A percentile compares a stretch with the other conserved stretches of the same genome.
These are phyloP conservation scores for Macroventuria anomochaeta DNA, from an alignment of 2,329 filamentous ascomycete species.

Conservation along the genomic window DNA sequence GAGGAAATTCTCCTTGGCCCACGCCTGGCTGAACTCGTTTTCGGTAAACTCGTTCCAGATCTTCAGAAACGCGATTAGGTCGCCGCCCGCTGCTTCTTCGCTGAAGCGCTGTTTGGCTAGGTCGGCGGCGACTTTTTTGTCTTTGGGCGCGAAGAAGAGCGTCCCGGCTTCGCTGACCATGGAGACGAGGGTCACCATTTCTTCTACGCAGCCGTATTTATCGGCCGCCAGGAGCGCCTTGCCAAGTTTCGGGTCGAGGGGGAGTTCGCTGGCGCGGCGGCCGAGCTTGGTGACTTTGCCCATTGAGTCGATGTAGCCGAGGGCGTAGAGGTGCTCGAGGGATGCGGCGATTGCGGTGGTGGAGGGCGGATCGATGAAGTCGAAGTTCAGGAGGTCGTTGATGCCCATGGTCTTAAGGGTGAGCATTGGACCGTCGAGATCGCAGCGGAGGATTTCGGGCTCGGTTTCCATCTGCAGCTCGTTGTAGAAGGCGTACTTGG, in stretches of 20 bases:
- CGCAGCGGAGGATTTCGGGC: constrained; percentile 91
- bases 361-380: constrained; percentile 93
- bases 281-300: constrained; percentile 91
- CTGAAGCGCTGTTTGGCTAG: constrained; percentile 88
- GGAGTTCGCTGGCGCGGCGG: constrained; percentile 94
- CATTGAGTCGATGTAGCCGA: constrained; percentile 86
- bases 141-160: constrained; percentile 92
- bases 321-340: constrained; percentile 87
- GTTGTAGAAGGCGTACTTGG: constrained; percentile 91
- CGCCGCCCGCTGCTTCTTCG: constrained; percentile 74
- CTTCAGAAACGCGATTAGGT: constrained; percentile 86
- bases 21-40: constrained; percentile 84
- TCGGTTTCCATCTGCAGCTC: constrained; percentile 92
- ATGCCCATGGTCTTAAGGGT: constrained; percentile 90
- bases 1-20: constrained; percentile 91
- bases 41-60: constrained; percentile 97
- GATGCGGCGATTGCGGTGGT: constrained; percentile 88
- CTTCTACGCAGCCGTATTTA: constrained; percentile 90
- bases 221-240: constrained; percentile 88
- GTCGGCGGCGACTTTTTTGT: constrained; percentile 96
- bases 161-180: constrained; percentile 90
- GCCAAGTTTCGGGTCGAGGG: constrained; percentile 88
- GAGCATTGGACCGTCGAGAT: constrained; percentile 82
- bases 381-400: constrained; percentile 89
- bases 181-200: constrained; percentile 89